Base-by-base conservation (phyloP, 306 rosid species). In the Cotoneaster glaucophyllus region DNA sequence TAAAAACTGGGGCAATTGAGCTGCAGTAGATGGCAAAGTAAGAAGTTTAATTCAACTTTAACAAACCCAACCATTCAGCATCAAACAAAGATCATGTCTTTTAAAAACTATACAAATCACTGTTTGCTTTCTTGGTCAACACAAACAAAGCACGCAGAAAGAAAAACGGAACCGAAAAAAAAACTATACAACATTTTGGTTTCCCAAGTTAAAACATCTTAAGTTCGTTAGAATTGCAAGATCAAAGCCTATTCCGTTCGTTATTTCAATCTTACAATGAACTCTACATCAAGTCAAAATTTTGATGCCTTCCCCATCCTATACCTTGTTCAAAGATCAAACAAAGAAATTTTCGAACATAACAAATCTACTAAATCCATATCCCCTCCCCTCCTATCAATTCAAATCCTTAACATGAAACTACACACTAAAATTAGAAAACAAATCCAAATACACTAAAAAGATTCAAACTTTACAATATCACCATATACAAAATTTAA, bases 11-110 rank as follows among this genome's bases (percentile, higher is more conserved):
- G 77, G 75, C 74, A 66, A 74, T 37, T 53, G 58, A 76, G 78
- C 96, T 87, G 91, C 84, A 64, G 56, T 18, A 66, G 32, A 11
- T 63, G 70, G 75, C 43, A 32, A 21, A 82, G 17, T 4, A 15
- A 78, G 72, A 41, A 69, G 69, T 19, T 28, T 13, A 71, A 32
- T 63, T 9, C 4, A 57, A 26, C 11, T 44, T 48, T 12, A 58
- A 64, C 28, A 64, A 74, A 67, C 6, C 11, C 45, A 32, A 53
- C 32, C 2, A 15, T 37, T 29, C 34, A 28, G 52, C 39, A 22
- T 54, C 24, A 81, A 26, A 10, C 67, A 37, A 67, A 57, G 67
- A 54, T 37, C 64, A 58, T 34, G 62, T 67, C 31, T 29, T 41
- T 74, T 34, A 45, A 61, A 28, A 62, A 61, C 70, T 6, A 58